Evolutionary conservation across 169 alveolate species (phyloP), one percentile per base, ranked within the genome.

Genomic region (Plasmodium fragile): DNA sequence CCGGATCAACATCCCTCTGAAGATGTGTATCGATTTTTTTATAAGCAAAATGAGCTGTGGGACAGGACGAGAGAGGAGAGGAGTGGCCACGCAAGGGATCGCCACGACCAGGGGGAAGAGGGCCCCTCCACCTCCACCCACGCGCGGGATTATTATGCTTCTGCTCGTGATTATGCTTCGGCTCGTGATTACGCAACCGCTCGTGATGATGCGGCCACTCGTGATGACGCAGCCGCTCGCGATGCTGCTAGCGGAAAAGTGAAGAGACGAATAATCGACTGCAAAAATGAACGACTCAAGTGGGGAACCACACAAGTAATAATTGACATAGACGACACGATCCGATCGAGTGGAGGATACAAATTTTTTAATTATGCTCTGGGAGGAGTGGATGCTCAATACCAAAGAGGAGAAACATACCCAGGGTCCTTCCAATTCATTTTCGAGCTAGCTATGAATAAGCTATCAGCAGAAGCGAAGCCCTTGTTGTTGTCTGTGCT

Each of bases 301-400:
- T 72, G 84, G 92, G 92, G 80, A 30, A 28, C 92, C 1, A 53
- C 94, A 28, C 94, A 96, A 96, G 97, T 96, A 6, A 92, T 97
- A 43, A 96, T 97, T 18, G 98, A 97, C 70, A 95, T 97, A 53
- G 98, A 97, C 77, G 98, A 97, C 75, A 97, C 98, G n/a, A 92
- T 97, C 28, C 95, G 96, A 82, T 97, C 98, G 25, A 96, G 98
- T 71, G 98, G 98, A 0, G 98, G 98, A 4, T 95, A 94, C 82
- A 96, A 90, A 78, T 77, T 97, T 36, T 96, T 97, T 95, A 95
- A 96, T 71, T 96, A 96, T 39, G 95, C 95, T 28, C 83, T 97
- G n/a, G 98, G 98, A 10, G 98, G 98, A 7, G 96, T 97, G 30
- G 98, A 97, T 82, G 95, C 98, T 8, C 98, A 97, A 89, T 95